Percentiles rank a stretch among this genome's conserved stretches.
Conservation (phyloP, 2,329 filamentous ascomycete genomes). For the Orbilia javanica region DNA sequence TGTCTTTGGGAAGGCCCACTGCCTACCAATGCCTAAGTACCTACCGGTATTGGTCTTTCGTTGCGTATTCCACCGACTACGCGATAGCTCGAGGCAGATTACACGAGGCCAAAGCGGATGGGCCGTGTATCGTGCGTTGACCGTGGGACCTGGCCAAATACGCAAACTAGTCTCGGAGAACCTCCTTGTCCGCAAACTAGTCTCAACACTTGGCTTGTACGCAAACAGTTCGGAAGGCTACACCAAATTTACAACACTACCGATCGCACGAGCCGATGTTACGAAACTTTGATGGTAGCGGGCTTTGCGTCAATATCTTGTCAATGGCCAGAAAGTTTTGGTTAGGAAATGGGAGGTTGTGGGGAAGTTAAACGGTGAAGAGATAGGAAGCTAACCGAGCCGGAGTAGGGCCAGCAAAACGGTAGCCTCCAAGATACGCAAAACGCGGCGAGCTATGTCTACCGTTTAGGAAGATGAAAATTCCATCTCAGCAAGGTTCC, state of each 20-base stretch:
- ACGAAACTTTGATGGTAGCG: not conserved
- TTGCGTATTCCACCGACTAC: not conserved
- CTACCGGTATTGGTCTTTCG: not conserved
- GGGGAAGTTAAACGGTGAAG: too few relatives aligned
- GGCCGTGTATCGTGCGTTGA: not conserved
- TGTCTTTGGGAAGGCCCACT: too few relatives aligned
- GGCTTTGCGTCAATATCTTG: not conserved
- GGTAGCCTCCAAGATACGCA: not conserved
- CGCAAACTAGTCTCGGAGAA: too few relatives aligned
- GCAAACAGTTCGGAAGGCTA: not conserved
- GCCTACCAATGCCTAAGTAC: too few relatives aligned
- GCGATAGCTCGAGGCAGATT: not conserved
- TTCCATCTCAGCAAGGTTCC: constrained; percentile 3
- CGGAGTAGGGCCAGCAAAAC: too few relatives aligned
- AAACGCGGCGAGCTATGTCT: not conserved
- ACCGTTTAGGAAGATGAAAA: not conserved
- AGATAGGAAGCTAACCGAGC: too few relatives aligned
- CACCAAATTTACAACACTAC: not conserved
- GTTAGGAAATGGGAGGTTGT: not conserved
- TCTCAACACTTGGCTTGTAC: too few relatives aligned
- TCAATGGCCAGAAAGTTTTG: not conserved
- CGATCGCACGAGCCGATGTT: not conserved
- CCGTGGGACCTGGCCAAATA: not conserved
- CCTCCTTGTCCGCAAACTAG: too few relatives aligned
- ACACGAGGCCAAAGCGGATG: too few relatives aligned